Base-by-base conservation (phyloP, 768 basidiomycete genomes). In the Leccinum obscurum region DNA sequence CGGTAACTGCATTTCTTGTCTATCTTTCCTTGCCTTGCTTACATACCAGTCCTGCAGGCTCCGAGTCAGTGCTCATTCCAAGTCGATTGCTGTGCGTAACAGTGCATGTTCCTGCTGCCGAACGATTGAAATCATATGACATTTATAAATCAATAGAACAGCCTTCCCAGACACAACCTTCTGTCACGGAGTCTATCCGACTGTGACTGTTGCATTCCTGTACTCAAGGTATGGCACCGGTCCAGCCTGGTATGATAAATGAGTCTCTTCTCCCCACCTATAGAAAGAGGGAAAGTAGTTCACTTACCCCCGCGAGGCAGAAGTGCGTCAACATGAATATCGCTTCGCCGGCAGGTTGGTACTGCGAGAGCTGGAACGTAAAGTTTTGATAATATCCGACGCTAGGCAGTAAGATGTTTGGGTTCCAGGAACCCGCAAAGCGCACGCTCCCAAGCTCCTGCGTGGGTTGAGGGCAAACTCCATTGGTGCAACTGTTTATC, bases 371-470 rank as follows among this genome's bases (percentile, higher is more conserved):
- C 37, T 55, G 46, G 35, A 65, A 55, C 8, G 63, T 63, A 20
- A 71, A 65, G 57, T 64, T 70, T 39, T 65, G 64, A 52, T 72
- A 70, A 57, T 48, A 58, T 34, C 62, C 67, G 5, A 58, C 26
- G 6, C 44, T 54, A 26, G 57, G 55, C 4, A 28, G 30, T 11
- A 53, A 26, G 34, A 49, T 58, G n/a, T 32, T 6, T 13, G 59
- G 65, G 9, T 61, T 51, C 64, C 61, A 67, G 6, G 58, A 41
- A 8, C 69, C 69, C 8, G 71, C 67, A 37, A 69, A 67, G 17
- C 66, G 61, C 2, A 64, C 60, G 10, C 51, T 60, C 3, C 64
- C 69, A 14, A 71, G 65, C 20, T 2, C 62, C 1, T 62, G 54
- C 13, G 62, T 17, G 6, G 63, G 62, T 3, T 39, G 52, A 30